Evolutionary conservation across 768 basidiomycete genomes (phyloP).

Genomic region (Mycena crocata): DNA sequence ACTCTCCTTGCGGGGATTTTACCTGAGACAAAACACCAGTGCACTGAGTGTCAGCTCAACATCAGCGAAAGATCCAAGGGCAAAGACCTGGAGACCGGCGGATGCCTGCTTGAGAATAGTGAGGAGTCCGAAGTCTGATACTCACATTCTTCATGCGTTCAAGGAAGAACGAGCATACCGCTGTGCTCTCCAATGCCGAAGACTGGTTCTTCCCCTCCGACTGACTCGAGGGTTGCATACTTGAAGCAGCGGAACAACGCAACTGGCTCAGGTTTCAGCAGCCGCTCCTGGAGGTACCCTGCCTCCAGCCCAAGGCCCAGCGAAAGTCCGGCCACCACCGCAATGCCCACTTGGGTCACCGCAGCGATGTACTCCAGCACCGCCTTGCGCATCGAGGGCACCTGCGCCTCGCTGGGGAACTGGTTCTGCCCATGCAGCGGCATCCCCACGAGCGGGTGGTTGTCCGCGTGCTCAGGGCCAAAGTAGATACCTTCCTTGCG

Average conservation of each 20-base stretch:
- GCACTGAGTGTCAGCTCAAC: background rate
- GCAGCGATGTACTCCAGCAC: slow-evolving; percentile 6
- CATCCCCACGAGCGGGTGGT: slow-evolving; percentile 12
- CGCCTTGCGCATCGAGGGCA: background rate
- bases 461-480: slow-evolving; percentile 24
- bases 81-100: slow-evolving; percentile 6
- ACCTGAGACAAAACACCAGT: no score
- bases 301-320: slow-evolving; percentile 13
- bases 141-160: background rate
- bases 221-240: slow-evolving; percentile 2
- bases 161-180: background rate
- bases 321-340: slow-evolving; percentile 1
- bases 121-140: slow-evolving; percentile 8
- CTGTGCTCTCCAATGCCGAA: slow-evolving; percentile 13
- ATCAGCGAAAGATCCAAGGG: background rate
- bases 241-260: slow-evolving; percentile 19
- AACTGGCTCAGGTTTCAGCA: slow-evolving; percentile 13
- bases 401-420: slow-evolving; percentile 7
- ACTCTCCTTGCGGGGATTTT: background rate
- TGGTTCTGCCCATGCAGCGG: slow-evolving; percentile 13
- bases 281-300: background rate
- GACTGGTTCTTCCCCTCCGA: background rate
- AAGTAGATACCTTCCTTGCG: slow-evolving; percentile 33
- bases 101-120: slow-evolving; percentile 8
- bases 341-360: slow-evolving; percentile 10